Base-by-base conservation (phyloP, 768 basidiomycete species). In the Naematelia encephala region DNA sequence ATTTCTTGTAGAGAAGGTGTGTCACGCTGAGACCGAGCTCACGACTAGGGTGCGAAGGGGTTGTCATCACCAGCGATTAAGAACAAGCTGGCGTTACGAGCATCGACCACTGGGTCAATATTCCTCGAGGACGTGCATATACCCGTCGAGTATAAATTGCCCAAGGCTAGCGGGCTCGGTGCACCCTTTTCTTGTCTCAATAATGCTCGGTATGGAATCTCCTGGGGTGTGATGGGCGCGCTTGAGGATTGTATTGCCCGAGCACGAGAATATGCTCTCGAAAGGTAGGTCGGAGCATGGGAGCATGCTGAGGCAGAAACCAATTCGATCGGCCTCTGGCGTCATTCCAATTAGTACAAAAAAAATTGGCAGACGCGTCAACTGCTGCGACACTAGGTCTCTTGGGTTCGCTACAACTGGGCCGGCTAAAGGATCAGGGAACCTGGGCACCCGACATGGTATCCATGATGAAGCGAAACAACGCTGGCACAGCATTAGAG, bases 281-380 rank as follows among this genome's bases (percentile, higher is more conserved):
- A 96, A 72, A 84, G 93, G 77, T 76, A 43, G 13, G n/a, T 22
- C 21, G 47, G 34, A 39, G 34, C 8, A 39, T 8, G 34, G 34
- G 34, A 47, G 5, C 46, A 47, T 21, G 46, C 34, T 2, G 51
- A 21, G 1, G 43, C 47, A 57, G 57, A 59, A 25, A n/a, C 23
- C 94, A 98, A 77, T 98, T 98, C 80, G 82, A 84, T 22, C 85
- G 87, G 34, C 91, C 92, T 0, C 81, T 97, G 2, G 93, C 90
- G 1, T 88, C 88, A 4, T 98, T 94, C 85, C 94, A 98, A 77
- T 86, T 98, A n/a, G 82, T 97, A 16, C 93, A 97, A 77, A 94
- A 94, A 84, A 98, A 98, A 78, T 82, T 98, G 14, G 91, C 88
- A 2, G 92, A 97, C 64, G 92, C 94, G 12, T 87, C 91, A 63